Base-by-base conservation (phyloP, 2,329 filamentous ascomycete genomes). In the Dactylella cylindrospora region DNA sequence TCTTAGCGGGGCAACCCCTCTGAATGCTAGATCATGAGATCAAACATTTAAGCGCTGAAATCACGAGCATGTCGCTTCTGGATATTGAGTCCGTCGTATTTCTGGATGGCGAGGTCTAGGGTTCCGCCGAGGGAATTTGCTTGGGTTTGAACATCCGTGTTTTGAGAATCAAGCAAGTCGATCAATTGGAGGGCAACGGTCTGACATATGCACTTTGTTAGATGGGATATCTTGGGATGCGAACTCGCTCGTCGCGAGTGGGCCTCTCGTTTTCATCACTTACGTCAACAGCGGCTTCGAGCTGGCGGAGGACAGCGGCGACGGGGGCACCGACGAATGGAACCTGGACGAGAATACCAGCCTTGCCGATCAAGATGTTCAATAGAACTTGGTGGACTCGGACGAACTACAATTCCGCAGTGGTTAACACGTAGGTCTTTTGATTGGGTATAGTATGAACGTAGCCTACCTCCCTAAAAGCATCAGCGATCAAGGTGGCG, bases 341-440 rank as follows among this genome's bases (percentile, higher is more conserved):
- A 3, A 72, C 45, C 0, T 51, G 51, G 0, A 8, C 47, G 38
- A 72, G 62, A 3, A 73, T 38, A 2, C 70, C 70, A 13, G 71
- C 65, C 64, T 73, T 74, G 41, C 70, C 70, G 49, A 73, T 73
- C 3, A 74, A 57, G 23, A 71, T 71, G 23, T 71, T 71, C 10
- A 73, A 67, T 6, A 73, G 65, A 0, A n/a, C 40, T 59, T 73
- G 70, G 26, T 73, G 71, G 5, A 71, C 66, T 4, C 40, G 7
- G 15, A 70, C 69, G 15, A 73, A 73, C 52, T 70, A 36, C 38
- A 13, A 12, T 19, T 6, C 19, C 12, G 15, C 40, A 33, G 32
- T 5, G 28, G 15, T 33, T 32, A 17, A 35, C 17, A 35, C 17
- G n/a, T 15, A 7, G 4, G 17, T 20, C 9, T 22, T 3, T 3